phyloP scores from a whole-genome alignment of 352 stramenopile genomes.

The Globisporangium spiculum region DNA sequence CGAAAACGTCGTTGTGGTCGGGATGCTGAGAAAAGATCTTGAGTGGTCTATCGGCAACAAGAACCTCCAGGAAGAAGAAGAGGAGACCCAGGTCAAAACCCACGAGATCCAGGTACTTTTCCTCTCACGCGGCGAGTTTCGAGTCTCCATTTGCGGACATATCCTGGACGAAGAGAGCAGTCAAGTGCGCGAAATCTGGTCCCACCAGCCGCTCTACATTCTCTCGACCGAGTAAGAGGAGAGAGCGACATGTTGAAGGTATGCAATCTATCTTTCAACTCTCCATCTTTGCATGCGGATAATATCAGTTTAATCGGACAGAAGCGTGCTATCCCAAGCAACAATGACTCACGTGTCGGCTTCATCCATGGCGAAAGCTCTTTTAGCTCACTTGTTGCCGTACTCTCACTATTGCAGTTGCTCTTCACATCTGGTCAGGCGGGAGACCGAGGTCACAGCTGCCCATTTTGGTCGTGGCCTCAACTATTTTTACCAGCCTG shows the following conservation, averaged over 20 bases:
- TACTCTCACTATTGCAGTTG: background rate
- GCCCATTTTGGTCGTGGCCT: background rate
- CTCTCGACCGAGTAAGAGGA: constrained; percentile 17
- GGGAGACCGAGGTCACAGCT: background rate
- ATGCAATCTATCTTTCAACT: background rate
- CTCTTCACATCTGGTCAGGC: background rate
- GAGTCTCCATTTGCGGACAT: constrained; percentile 33
- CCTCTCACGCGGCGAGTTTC: constrained; percentile 57
- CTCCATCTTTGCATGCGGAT: background rate
- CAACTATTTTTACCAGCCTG: constrained; percentile 7
- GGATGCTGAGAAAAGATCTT: constrained; percentile 31
- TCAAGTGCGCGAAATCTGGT: constrained; percentile 32
- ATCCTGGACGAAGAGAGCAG: background rate
- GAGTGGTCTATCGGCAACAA: constrained; percentile 14
- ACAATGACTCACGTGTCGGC: background rate
- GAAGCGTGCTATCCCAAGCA: background rate
- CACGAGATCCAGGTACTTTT: constrained; percentile 56
- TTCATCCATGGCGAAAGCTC: background rate
- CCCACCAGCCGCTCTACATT: constrained; percentile 47
- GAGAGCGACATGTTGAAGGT: background rate
- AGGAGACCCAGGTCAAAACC: constrained; percentile 15
- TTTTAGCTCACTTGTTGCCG: background rate
- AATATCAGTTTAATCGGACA: background rate
- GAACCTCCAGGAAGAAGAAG: background rate
- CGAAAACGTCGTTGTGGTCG: constrained; percentile 37